Conservation (phyloP, 2,329 filamentous ascomycete genomes). For the Malbranchea cinnamomea region DNA sequence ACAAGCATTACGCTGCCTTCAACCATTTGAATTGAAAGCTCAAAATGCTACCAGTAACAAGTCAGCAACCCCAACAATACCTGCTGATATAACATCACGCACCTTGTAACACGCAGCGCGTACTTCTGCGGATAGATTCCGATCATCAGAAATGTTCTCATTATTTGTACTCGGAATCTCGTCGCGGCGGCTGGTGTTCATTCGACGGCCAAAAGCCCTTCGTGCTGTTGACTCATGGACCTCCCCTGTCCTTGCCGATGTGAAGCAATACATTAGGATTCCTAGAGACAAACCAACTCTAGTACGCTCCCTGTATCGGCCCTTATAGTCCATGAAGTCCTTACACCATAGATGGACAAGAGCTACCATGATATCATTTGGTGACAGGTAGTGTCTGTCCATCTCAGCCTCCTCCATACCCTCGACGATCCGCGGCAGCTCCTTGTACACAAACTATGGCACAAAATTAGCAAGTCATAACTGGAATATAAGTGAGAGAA, state of each 20-base stretch:
- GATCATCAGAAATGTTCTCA: neutral
- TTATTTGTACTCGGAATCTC: neutral
- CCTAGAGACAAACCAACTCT: neutral
- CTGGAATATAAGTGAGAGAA: too few relatives aligned
- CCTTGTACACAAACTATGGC: too few relatives aligned
- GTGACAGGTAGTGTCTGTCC: neutral
- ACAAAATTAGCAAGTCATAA: too few relatives aligned
- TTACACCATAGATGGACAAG: constrained; percentile 4
- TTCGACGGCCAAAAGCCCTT: neutral
- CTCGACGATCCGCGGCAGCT: too few relatives aligned
- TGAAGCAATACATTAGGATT: constrained; percentile 4
- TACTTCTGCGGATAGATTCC: neutral
- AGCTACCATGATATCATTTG: neutral
- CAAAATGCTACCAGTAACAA: constrained; percentile 32
- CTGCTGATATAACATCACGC: neutral
- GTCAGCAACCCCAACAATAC: neutral
- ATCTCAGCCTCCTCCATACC: too few relatives aligned
- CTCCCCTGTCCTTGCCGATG: constrained; percentile 5
- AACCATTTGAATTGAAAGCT: constrained; percentile 11
- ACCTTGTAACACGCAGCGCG: constrained; percentile 4
- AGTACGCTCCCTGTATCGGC: neutral
- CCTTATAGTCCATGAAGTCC: constrained; percentile 2
- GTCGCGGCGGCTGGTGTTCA: neutral
- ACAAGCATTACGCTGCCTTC: constrained; percentile 11
- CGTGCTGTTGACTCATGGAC: constrained; percentile 5